A percentile compares a stretch with the other conserved stretches of the same genome.
Conservation (phyloP, 1,284 basidiomycete species). For the Microbotryum violaceum region DNA sequence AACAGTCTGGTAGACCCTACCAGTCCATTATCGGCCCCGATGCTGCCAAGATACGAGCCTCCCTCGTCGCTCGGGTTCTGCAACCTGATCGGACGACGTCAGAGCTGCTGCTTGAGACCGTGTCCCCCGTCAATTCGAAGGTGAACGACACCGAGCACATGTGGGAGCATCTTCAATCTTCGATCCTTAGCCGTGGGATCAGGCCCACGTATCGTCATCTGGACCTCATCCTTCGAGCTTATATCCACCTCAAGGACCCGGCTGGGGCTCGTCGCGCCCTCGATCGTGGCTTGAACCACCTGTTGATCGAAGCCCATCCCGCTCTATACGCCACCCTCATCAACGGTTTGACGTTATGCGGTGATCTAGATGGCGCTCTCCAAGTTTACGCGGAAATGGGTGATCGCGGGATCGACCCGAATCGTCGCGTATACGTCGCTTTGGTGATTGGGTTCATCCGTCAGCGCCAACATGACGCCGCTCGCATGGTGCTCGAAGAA, state of each 20-base stretch:
- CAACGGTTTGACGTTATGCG: constrained; percentile 13
- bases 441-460: constrained; percentile 16
- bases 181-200: constrained; percentile 29
- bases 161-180: constrained; percentile 32
- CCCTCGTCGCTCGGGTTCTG: constrained; percentile 8
- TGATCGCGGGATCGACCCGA: constrained; percentile 19
- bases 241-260: constrained; percentile 24
- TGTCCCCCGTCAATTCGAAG: constrained; percentile 18
- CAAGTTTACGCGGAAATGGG: constrained; percentile 18
- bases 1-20: constrained; percentile 1
- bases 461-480: constrained; percentile 9
- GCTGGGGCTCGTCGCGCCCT: constrained; percentile 26
- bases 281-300: constrained; percentile 17
- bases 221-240: constrained; percentile 28
- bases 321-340: constrained; percentile 31
- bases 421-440: constrained; percentile 25
- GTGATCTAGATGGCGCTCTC: constrained; percentile 3
- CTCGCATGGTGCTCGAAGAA: constrained; percentile 12
- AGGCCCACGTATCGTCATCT: constrained; percentile 28
- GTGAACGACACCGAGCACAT: constrained; percentile 7
- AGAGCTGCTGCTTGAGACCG: constrained; percentile 20
- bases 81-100: constrained; percentile 3
- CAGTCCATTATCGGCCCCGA: neutral
- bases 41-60: constrained; percentile 7
- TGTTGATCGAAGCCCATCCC: constrained; percentile 25